These are phyloP conservation scores for Leptographium lundbergii DNA, from an alignment of 2,329 filamentous ascomycete species.

Conservation along the genomic window DNA sequence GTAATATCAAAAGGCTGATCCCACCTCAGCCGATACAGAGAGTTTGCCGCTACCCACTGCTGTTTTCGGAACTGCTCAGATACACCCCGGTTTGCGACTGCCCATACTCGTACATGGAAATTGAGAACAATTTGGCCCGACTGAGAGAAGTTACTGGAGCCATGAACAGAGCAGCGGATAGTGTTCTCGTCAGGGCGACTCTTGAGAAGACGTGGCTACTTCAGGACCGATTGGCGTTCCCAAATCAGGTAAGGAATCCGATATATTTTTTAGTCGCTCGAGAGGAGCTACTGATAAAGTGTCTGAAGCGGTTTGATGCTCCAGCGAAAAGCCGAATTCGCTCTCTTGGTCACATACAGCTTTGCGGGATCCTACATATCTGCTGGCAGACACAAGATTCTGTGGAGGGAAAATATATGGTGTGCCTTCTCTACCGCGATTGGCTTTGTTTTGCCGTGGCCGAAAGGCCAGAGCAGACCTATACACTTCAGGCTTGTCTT, in stretches of 20 bases:
- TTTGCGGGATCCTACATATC: slow-evolving; percentile 75
- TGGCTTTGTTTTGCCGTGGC: slow-evolving; percentile 65
- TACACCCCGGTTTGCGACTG: slow-evolving; percentile 77
- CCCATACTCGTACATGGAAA: slow-evolving; percentile 66
- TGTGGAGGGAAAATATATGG: slow-evolving; percentile 68
- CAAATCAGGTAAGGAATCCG: slow-evolving; percentile 44
- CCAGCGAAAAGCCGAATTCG: slow-evolving; percentile 55
- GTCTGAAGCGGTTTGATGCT: slow-evolving; percentile 32
- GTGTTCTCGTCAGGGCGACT: slow-evolving; percentile 52
- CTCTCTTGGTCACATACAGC: slow-evolving; percentile 63
- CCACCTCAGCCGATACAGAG: slow-evolving; percentile 68
- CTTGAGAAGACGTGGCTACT: slow-evolving; percentile 77
- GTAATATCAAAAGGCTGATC: background rate
- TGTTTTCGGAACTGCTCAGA: slow-evolving; percentile 74
- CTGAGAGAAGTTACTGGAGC: slow-evolving; percentile 64
- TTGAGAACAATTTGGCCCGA: slow-evolving; percentile 59
- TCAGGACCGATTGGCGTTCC: slow-evolving; percentile 68
- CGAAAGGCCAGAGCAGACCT: slow-evolving; percentile 50
- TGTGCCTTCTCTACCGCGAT: slow-evolving; percentile 71
- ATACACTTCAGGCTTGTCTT: slow-evolving; percentile 65
- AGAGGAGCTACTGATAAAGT: background rate
- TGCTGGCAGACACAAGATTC: slow-evolving; percentile 63
- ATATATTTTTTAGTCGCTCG: too few species aligned
- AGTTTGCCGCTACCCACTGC: slow-evolving; percentile 77
- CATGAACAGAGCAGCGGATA: slow-evolving; percentile 76